Base-by-base conservation (phyloP, 495 filamentous ascomycete species). In the Penicillium canariense region DNA sequence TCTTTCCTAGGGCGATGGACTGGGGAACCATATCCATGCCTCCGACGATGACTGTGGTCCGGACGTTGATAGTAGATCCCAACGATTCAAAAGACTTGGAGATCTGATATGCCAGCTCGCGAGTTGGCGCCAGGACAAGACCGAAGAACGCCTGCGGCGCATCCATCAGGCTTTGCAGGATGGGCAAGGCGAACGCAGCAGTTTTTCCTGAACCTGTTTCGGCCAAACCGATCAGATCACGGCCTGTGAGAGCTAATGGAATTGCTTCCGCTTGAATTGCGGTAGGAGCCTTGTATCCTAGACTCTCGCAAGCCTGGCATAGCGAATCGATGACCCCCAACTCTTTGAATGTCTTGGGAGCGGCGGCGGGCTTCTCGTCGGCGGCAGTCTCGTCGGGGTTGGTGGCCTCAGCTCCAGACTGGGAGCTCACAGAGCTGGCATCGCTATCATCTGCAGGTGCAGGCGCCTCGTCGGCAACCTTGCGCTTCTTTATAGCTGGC, bases 191-290 rank as follows among this genome's bases (percentile, higher is more conserved):
- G 67, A 97, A 98, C 0, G 94, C 90, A 2, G 89, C 93, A 0
- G 87, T 97, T 72, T 98, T 98, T 68, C 94, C 94, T 66, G 83
- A 87, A 59, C 94, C 94, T 0, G 94, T 98, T 68, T 98, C 92
- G 26, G 94, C 92, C 20, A 97, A 79, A 30, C 91, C 94, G 58
- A 98, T 96, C 25, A 97, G 74, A 71, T 97, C 94, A 57, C 90
- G 81, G 22, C 87, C 86, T 56, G 86, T 72, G 9, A 97, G 77
- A 34, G 93, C 92, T 14, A 90, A 68, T 1, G 94, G 94, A 56
- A 95, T 92, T 1, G 88, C 75, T 66, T 90, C 73, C 14, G 68
- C 73, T 68, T 95, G 90, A 48, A 95, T 92, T 0, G 88, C 82
- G 0, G 90, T 94, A 0, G 94, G 91, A 8, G 80, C 69, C 61